Percentiles rank a stretch among this genome's conserved stretches.
Evolutionary conservation across 1,139 yeast species (phyloP).

Genomic region (Nematodospora anomalae): DNA sequence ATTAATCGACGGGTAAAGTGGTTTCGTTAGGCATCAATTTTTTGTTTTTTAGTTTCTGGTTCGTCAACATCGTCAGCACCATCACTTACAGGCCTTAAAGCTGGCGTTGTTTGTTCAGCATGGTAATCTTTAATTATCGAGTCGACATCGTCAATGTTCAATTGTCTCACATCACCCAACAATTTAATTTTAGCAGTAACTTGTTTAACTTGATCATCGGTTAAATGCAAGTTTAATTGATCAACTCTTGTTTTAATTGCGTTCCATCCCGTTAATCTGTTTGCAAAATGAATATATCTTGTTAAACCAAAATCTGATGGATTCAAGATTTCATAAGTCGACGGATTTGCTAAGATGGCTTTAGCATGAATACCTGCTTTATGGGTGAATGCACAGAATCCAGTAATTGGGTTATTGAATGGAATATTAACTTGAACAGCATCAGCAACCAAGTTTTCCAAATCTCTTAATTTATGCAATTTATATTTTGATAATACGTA

Average conservation of each 20-base stretch:
- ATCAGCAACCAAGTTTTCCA: slow-evolving; percentile 94
- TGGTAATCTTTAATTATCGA: slow-evolving; percentile 94
- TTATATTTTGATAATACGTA: slow-evolving; percentile 94
- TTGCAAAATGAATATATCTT: slow-evolving; percentile 95
- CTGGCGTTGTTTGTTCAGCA: slow-evolving; percentile 52
- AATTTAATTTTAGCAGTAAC: slow-evolving; percentile 90
- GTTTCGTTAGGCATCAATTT: slow-evolving; percentile 12
- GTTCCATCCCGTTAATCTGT: slow-evolving; percentile 98
- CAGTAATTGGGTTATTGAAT: slow-evolving; percentile 97
- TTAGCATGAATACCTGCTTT: slow-evolving; percentile 99
- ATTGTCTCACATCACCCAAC: slow-evolving; percentile 92
- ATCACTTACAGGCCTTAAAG: slow-evolving; percentile 23
- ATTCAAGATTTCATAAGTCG: slow-evolving; percentile 93
- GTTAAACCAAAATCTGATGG: slow-evolving; percentile 95
- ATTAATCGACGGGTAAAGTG: too few relatives aligned
- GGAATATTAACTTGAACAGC: slow-evolving; percentile 97
- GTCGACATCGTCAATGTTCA: slow-evolving; percentile 96
- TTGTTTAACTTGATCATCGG: slow-evolving; percentile 93
- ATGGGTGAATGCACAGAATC: slow-evolving; percentile 99
- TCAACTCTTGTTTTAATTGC: slow-evolving; percentile 98
- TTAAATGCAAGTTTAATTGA: slow-evolving; percentile 85
- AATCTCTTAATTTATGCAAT: slow-evolving; percentile 91
- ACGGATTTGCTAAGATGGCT: slow-evolving; percentile 97
- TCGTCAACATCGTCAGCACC: slow-evolving; percentile 15
- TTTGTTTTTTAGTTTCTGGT: slow-evolving; percentile 40